A percentile compares a stretch with the other conserved stretches of the same genome.
phyloP scores from a whole-genome alignment of 2,329 filamentous ascomycete genomes.

The Byssochlamys sp. region DNA sequence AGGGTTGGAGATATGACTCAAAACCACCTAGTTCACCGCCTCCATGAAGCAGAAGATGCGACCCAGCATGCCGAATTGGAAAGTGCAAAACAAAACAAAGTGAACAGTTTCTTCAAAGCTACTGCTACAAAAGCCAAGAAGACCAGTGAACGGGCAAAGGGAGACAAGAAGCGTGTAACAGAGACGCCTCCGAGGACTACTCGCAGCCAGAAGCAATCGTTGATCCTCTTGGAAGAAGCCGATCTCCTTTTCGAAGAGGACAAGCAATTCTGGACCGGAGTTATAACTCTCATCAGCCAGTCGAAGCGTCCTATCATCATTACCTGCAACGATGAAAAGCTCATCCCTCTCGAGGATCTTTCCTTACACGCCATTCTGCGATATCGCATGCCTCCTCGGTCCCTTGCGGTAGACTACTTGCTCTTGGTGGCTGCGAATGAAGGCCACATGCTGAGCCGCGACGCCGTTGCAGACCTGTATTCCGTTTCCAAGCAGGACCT shows the following conservation, averaged over 20 bases:
- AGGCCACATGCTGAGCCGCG: conserved; percentile 65
- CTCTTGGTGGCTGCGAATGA: conserved; percentile 77
- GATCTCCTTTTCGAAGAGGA: conserved; percentile 93
- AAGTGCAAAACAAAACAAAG: conserved; percentile 64
- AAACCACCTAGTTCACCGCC: conserved; percentile 73
- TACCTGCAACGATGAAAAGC: conserved; percentile 84
- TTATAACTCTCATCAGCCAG: conserved; percentile 65
- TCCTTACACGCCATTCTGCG: conserved; percentile 77
- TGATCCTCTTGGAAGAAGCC: conserved; percentile 88
- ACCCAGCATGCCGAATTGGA: conserved; percentile 24
- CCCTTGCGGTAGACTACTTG: conserved; percentile 68
- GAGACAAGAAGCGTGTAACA: conserved; percentile 11
- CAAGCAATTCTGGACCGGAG: conserved; percentile 82
- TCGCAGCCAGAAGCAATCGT: conserved; percentile 70
- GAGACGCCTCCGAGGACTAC: conserved; percentile 24
- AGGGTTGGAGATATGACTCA: conserved; percentile 92
- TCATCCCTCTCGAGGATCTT: conserved; percentile 66
- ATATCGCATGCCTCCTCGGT: conserved; percentile 55
- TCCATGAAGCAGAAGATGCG: conserved; percentile 19
- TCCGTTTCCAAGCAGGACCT: conserved; percentile 61
- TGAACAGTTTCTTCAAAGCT: conserved; percentile 70
- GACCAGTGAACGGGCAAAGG: conserved; percentile 1
- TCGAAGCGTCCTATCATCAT: conserved; percentile 89
- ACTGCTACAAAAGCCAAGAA: conserved; percentile 28
- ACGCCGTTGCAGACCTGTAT: conserved; percentile 62